These are phyloP conservation scores for Oryza brachyantha DNA, from an alignment of 176 grass and related monocot species.

Conservation along the genomic window DNA sequence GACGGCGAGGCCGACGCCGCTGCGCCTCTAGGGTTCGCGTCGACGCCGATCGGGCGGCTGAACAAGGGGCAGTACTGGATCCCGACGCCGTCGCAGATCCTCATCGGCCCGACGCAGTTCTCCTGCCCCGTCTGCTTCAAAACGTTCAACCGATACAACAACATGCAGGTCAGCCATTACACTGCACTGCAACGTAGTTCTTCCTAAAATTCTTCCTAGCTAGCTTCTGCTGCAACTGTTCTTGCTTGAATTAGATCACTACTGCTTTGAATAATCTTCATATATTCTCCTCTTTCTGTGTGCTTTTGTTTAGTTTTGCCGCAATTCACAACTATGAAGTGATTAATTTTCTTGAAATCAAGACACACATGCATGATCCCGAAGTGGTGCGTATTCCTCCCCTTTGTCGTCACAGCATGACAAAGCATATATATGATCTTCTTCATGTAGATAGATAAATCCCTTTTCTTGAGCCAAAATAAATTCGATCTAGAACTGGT, in stretches of 20 bases:
- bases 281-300: neutral
- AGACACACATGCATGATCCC: neutral
- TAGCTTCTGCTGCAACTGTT: neutral
- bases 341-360: neutral
- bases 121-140: conserved; percentile 91
- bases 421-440: too few species aligned
- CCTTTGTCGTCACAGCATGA: neutral
- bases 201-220: neutral
- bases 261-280: neutral
- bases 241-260: neutral
- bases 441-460: neutral
- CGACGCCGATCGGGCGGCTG: conserved; percentile 58
- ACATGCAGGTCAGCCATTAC: conserved; percentile 73
- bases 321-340: neutral
- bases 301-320: neutral
- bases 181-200: neutral
- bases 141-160: conserved; percentile 98
- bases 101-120: conserved; percentile 91
- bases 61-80: conserved; percentile 95
- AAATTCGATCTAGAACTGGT: neutral
- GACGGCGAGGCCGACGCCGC: neutral
- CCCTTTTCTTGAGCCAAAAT: neutral
- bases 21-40: conserved; percentile 60
- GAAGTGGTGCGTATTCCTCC: neutral
- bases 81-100: conserved; percentile 92